Conservation (phyloP, 2,329 filamentous ascomycete genomes). For the Aschersonia sp. region DNA sequence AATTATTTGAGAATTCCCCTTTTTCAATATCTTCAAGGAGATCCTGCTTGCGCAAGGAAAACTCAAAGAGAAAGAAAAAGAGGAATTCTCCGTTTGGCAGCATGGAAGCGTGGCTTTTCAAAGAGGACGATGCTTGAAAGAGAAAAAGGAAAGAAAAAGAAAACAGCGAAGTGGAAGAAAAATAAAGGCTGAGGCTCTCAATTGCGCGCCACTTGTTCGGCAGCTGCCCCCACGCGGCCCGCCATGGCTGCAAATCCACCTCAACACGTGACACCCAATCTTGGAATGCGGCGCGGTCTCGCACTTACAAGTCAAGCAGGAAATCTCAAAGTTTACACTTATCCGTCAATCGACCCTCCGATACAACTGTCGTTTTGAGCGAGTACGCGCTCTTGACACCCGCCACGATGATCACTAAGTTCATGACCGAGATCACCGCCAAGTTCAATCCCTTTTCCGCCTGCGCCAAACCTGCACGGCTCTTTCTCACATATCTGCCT, state of each 20-base stretch:
- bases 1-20: not conserved
- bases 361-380: not conserved
- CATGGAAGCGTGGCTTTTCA: conserved; percentile 12
- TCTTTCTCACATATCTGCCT: conserved; percentile 77
- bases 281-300: not conserved
- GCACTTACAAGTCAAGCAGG: not conserved
- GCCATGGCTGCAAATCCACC: too few species aligned
- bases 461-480: conserved; percentile 64
- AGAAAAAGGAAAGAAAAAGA: conserved; percentile 1
- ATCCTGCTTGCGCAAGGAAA: not conserved
- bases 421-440: conserved; percentile 71
- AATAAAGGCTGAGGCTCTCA: not conserved
- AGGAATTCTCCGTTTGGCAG: conserved; percentile 8
- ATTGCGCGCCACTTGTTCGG: not conserved
- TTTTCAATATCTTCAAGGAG: not conserved
- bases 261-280: not conserved
- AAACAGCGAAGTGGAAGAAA: not conserved
- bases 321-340: not conserved
- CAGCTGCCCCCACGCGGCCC: not conserved
- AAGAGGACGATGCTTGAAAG: conserved; percentile 9
- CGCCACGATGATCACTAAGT: conserved; percentile 65
- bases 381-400: not conserved
- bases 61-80: not conserved
- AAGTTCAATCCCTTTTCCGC: conserved; percentile 86
- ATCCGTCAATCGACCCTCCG: too few species aligned